Conservation (phyloP, 2,329 filamentous ascomycete genomes). For the Exophiala sp. region DNA sequence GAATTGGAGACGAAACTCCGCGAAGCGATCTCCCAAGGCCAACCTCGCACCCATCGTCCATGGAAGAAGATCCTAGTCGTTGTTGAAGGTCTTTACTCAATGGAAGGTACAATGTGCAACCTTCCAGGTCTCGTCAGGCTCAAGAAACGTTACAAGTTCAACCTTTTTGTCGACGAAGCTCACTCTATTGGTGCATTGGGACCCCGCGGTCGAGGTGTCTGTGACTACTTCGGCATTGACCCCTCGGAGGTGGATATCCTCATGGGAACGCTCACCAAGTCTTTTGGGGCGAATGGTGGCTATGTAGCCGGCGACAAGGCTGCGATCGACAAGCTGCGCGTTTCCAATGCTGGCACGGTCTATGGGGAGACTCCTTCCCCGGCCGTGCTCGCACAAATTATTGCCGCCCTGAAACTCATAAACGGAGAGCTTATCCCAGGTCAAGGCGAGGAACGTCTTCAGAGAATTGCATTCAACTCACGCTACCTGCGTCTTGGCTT, state of each 20-base stretch:
- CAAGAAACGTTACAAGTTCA: slow-evolving; percentile 95
- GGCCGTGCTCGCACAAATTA: slow-evolving; percentile 83
- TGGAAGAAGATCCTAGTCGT: slow-evolving; percentile 99
- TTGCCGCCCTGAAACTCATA: slow-evolving; percentile 80
- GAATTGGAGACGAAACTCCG: slow-evolving; percentile 80
- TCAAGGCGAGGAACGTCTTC: slow-evolving; percentile 90
- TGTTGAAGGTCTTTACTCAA: slow-evolving; percentile 95
- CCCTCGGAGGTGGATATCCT: slow-evolving; percentile 84
- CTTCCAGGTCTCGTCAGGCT: slow-evolving; percentile 80
- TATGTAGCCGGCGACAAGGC: slow-evolving; percentile 85
- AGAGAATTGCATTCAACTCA: slow-evolving; percentile 96
- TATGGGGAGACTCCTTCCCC: slow-evolving; percentile 85
- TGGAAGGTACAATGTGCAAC: slow-evolving; percentile 99
- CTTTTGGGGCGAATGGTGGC: slow-evolving; percentile 94
- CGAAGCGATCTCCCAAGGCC: slow-evolving; percentile 90
- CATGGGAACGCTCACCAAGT: slow-evolving; percentile 98
- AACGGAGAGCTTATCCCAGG: slow-evolving; percentile 79
- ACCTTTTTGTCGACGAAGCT: slow-evolving; percentile 91
- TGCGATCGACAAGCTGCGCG: slow-evolving; percentile 86
- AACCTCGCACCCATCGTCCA: slow-evolving; percentile 93
- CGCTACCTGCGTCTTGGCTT: slow-evolving; percentile 94
- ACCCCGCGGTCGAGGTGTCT: slow-evolving; percentile 82
- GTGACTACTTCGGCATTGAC: slow-evolving; percentile 93
- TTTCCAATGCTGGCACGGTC: slow-evolving; percentile 76
- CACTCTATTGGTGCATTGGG: slow-evolving; percentile 93